These are phyloP conservation scores for Xylaria arbuscula DNA, from an alignment of 2,329 filamentous ascomycete genomes.

Conservation along the genomic window DNA sequence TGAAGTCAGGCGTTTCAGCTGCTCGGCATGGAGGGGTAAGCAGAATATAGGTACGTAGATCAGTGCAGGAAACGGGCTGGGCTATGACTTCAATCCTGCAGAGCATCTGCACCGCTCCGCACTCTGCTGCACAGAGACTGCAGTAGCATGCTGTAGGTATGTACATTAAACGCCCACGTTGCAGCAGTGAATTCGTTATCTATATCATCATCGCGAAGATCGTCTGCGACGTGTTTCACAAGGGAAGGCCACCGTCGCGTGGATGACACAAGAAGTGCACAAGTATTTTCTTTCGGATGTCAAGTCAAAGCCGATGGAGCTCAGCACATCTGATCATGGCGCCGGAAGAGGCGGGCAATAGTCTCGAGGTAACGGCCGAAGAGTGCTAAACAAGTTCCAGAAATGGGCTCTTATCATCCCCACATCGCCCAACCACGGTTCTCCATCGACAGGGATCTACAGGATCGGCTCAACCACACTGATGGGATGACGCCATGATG, in stretches of 20 bases:
- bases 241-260: constrained; percentile 13
- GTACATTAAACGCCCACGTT: constrained; percentile 9
- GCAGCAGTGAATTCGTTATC: constrained; percentile 17
- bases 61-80: neutral
- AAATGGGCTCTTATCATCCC: constrained; percentile 39
- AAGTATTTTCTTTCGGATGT: neutral
- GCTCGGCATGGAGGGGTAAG: constrained; percentile 22
- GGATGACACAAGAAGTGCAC: constrained; percentile 7
- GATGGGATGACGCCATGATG: constrained; percentile 44
- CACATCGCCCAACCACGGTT: constrained; percentile 42
- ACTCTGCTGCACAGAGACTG: constrained; percentile 22
- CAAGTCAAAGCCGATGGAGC: constrained; percentile 34
- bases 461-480: constrained; percentile 43
- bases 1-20: constrained; percentile 27
- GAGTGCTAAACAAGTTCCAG: constrained; percentile 29
- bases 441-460: constrained; percentile 42
- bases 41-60: constrained; percentile 3
- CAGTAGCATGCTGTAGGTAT: neutral
- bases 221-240: constrained; percentile 30
- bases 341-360: constrained; percentile 39
- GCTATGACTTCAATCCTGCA: constrained; percentile 21
- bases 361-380: constrained; percentile 28
- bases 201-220: constrained; percentile 27
- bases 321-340: constrained; percentile 33
- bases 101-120: constrained; percentile 30